Base-by-base conservation (phyloP, 352 stramenopile genomes). In the Globisporangium parvum region DNA sequence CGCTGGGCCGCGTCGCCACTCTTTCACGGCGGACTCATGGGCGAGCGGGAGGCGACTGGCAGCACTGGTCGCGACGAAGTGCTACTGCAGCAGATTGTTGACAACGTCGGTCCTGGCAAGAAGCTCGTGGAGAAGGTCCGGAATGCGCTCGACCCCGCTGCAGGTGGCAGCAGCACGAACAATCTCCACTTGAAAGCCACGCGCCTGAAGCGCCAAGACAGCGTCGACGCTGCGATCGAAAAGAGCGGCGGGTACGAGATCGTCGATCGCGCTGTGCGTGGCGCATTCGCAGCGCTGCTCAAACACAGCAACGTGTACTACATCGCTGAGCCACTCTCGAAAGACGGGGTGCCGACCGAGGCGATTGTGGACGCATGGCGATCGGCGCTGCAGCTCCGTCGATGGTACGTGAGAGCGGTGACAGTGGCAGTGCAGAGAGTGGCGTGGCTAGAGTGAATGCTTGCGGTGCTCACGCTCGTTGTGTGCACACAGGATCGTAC, bases 111-210 rank as follows among this genome's bases (percentile, higher is more conserved):
- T 10, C 70, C 72, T 37, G 85, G 85, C 0, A 88, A 88, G 55
- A 95, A 88, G 42, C 59, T 95, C 8, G 55, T 95, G 0, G 85
- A 95, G 21, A 91, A 84, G 60, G 76, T 95, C 6, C 83, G 85
- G 24, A 67, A 77, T 47, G 81, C 77, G 28, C 18, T 93, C 1
- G 81, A 95, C 54, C 76, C 67, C 28, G 66, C 70, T 11, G 60
- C 47, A 18, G 57, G 59, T 39, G 55, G 71, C 10, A 59, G 63
- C n/a, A n/a, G 41, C n/a, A 15, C 41, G 10, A 54, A 49, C 24
- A 92, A 93, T 48, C 75, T 73, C 24, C 80, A 91, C 42, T 57
- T 93, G 12, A 69, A 81, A 45, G 71, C 70, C 17, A 78, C 73
- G 17, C 73, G 70, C 6, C 53, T 95, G 21, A 92, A 88, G 52